Conservation (phyloP, 2,329 filamentous ascomycete species). For the Apiospora kogelbergensis region DNA sequence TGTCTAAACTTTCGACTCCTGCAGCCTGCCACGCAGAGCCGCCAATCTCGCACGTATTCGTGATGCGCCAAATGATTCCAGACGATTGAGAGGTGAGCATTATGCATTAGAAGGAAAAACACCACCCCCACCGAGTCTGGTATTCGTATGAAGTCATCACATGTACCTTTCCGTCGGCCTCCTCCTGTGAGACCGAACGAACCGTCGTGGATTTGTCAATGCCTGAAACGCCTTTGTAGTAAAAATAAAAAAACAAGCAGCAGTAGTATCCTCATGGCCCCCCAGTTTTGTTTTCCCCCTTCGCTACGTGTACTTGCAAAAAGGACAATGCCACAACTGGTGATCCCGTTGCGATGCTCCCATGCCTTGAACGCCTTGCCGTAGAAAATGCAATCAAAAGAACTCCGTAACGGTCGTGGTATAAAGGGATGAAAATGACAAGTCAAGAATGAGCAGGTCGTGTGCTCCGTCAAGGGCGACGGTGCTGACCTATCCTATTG, state of each 20-base stretch:
- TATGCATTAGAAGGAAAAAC: not conserved
- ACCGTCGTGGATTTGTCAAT: not conserved
- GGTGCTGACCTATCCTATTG: not conserved
- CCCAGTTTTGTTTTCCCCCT: not conserved
- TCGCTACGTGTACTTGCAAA: constrained; percentile 2
- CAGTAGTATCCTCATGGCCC: not conserved
- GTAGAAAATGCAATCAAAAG: constrained; percentile 3
- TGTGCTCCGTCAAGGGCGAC: not conserved
- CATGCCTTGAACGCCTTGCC: constrained; percentile 7
- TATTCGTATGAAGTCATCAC: constrained; percentile 1
- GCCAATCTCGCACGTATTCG: not conserved
- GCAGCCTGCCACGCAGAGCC: not conserved
- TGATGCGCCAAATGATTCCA: not conserved
- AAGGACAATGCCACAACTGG: constrained; percentile 3
- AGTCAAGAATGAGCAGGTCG: not conserved
- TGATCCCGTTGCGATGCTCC: constrained; percentile 1
- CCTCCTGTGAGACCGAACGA: not conserved
- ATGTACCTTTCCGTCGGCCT: constrained; percentile 1
- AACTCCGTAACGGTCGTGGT: not conserved
- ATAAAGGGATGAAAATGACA: constrained; percentile 1
- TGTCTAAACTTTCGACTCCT: not conserved
- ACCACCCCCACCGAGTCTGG: not conserved
- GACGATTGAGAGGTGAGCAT: not conserved
- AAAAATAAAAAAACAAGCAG: not conserved
- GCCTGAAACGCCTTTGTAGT: not conserved